Evolutionary conservation across 345 rosid species (phyloP).

Genomic region (Geranium brycei): DNA sequence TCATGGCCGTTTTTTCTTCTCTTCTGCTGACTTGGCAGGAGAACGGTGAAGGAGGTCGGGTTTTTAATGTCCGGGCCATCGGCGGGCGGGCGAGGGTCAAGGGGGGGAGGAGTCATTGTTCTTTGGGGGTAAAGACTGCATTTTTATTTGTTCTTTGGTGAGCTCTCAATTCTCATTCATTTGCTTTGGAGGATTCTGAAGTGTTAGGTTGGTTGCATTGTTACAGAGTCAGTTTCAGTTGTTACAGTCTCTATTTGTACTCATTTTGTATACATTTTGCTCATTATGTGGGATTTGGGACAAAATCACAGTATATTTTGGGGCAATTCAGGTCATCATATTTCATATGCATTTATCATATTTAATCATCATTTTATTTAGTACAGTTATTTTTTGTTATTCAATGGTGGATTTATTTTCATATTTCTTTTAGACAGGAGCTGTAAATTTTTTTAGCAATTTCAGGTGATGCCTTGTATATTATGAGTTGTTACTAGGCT

Average conservation of each 20-base stretch:
- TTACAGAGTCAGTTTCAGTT: conserved; percentile 13
- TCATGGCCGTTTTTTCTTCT: conserved; percentile 24
- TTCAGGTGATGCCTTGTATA: too few species aligned
- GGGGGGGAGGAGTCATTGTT: too few species aligned
- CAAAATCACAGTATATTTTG: conserved; percentile 13
- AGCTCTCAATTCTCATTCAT: background rate
- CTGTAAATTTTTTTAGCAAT: too few species aligned
- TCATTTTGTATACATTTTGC: conserved; percentile 8
- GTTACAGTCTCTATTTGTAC: conserved; percentile 9
- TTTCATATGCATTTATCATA: conserved; percentile 7
- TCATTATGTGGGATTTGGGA: conserved; percentile 13
- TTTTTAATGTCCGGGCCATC: too few species aligned
- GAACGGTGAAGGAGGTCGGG: background rate
- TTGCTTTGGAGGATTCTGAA: conserved; percentile 12
- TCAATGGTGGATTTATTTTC: too few species aligned
- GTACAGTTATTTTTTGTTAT: background rate
- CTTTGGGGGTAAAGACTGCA: conserved; percentile 8
- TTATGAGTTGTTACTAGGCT: too few species aligned
- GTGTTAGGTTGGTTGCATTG: conserved; percentile 17
- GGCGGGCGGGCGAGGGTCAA: too few species aligned
- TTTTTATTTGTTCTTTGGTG: background rate
- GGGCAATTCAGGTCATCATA: conserved; percentile 22
- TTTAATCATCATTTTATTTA: conserved; percentile 2
- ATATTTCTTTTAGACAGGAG: too few species aligned
- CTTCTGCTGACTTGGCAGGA: conserved; percentile 13